Percentiles rank a stretch among this genome's conserved stretches.
phyloP scores from a whole-genome alignment of 768 basidiomycete genomes.

The Amanita molliuscula region DNA sequence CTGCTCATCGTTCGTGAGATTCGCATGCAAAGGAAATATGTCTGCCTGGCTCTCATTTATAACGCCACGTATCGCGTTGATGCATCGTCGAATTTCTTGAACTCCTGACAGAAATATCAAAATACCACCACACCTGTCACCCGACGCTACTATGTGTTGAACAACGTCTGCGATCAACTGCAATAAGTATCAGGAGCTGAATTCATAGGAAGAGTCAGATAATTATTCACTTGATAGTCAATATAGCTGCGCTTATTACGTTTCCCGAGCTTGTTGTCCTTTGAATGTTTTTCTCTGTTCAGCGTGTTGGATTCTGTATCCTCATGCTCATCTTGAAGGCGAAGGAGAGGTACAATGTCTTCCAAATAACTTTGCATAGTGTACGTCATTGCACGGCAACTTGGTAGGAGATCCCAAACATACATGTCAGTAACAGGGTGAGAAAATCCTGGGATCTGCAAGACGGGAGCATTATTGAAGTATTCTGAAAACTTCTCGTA shows the following conservation, averaged over 20 bases:
- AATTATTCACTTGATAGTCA: conserved; percentile 51
- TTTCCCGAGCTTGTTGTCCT: not conserved
- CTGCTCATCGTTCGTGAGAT: conserved; percentile 80
- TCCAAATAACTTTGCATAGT: conserved; percentile 59
- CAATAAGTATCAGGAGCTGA: conserved; percentile 2
- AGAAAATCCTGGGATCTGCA: conserved; percentile 77
- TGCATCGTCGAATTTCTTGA: conserved; percentile 75
- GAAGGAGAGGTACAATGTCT: conserved; percentile 52
- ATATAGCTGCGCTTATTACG: conserved; percentile 19
- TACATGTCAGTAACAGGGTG: conserved; percentile 71
- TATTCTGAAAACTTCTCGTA: conserved; percentile 78
- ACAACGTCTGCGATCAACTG: conserved; percentile 64
- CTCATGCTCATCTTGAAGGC: conserved; percentile 26
- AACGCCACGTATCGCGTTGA: conserved; percentile 40
- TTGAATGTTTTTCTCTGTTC: not conserved
- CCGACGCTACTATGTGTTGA: conserved; percentile 44
- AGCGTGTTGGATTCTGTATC: not conserved
- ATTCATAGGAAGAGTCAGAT: not conserved
- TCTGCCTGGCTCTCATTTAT: conserved; percentile 27
- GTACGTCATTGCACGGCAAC: not conserved
- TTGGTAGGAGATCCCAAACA: conserved; percentile 12
- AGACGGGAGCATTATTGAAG: conserved; percentile 69
- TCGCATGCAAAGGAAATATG: conserved; percentile 80
- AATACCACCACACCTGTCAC: conserved; percentile 49
- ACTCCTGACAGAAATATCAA: conserved; percentile 89